Percentiles rank a stretch among this genome's conserved stretches.
phyloP scores from a whole-genome alignment of 495 filamentous ascomycete genomes.

The Trichoderma reesei region DNA sequence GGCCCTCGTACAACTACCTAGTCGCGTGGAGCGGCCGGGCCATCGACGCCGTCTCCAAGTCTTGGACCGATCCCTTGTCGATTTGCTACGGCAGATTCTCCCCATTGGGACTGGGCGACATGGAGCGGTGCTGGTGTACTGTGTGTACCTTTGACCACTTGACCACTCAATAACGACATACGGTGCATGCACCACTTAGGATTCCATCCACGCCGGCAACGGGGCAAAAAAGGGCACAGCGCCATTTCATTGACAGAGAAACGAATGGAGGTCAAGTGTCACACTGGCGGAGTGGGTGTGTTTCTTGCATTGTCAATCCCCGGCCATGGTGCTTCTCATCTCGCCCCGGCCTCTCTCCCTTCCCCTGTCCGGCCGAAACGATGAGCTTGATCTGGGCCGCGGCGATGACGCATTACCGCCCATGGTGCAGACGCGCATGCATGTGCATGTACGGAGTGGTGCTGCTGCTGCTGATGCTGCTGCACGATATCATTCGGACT shows the following conservation, averaged over 20 bases:
- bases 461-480: not conserved
- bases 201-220: not conserved
- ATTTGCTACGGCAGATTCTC: not conserved
- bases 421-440: not conserved
- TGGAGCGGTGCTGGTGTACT: not conserved
- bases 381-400: not conserved
- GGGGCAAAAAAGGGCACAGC: not conserved
- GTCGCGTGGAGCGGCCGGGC: not conserved
- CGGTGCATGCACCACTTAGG: too few species aligned
- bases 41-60: slow-evolving; percentile 7
- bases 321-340: not conserved
- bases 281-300: not conserved
- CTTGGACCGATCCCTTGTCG: not conserved
- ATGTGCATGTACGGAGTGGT: not conserved
- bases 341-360: not conserved
- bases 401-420: not conserved
- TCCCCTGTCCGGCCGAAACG: not conserved
- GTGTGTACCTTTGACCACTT: not conserved
- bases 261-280: not conserved
- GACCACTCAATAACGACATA: too few species aligned
- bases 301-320: not conserved
- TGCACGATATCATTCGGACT: too few species aligned
- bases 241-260: not conserved
- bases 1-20: too few species aligned
- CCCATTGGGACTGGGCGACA: not conserved